Conservation (phyloP, 108 stramenopile species). For the Cyclotella baltica region DNA sequence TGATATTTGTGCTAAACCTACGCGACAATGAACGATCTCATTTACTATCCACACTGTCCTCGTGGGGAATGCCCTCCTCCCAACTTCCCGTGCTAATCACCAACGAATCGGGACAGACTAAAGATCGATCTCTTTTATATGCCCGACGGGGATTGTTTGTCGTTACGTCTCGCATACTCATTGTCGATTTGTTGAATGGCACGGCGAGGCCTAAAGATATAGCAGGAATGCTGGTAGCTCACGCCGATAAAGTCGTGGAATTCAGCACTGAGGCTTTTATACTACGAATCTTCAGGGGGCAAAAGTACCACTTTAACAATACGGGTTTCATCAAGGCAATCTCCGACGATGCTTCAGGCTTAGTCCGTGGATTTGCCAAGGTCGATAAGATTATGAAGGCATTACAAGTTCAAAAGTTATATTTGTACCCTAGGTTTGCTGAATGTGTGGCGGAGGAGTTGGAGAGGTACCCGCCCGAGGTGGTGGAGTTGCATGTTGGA, state of each 20-base stretch:
- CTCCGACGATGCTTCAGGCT: slow-evolving; percentile 85
- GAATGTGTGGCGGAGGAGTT: slow-evolving; percentile 77
- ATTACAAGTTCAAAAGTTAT: slow-evolving; percentile 83
- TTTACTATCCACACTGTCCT: slow-evolving; percentile 63
- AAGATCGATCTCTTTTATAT: slow-evolving; percentile 77
- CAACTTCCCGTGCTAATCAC: slow-evolving; percentile 77
- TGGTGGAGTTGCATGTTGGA: slow-evolving; percentile 88
- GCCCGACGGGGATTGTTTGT: slow-evolving; percentile 73
- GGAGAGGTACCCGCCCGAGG: slow-evolving; percentile 76
- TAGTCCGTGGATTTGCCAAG: slow-evolving; percentile 90
- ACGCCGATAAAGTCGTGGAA: slow-evolving; percentile 93
- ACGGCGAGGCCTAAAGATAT: slow-evolving; percentile 72
- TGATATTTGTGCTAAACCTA: slow-evolving; percentile 80
- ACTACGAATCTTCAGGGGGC: slow-evolving; percentile 87
- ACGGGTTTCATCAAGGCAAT: slow-evolving; percentile 96
- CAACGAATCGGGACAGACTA: slow-evolving; percentile 78
- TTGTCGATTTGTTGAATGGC: slow-evolving; percentile 93
- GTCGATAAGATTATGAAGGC: slow-evolving; percentile 89
- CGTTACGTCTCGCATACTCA: slow-evolving; percentile 95
- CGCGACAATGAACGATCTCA: slow-evolving; percentile 71
- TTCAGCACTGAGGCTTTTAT: slow-evolving; percentile 96
- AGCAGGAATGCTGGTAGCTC: slow-evolving; percentile 91
- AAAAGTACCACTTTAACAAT: slow-evolving; percentile 51
- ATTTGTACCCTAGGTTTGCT: slow-evolving; percentile 97
- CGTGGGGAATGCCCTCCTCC: slow-evolving; percentile 77